Percentiles rank a stretch among this genome's conserved stretches.
Evolutionary conservation across 2,329 filamentous ascomycete species (phyloP).

Genomic region (Pseudopyrenochaeta lycopersici): DNA sequence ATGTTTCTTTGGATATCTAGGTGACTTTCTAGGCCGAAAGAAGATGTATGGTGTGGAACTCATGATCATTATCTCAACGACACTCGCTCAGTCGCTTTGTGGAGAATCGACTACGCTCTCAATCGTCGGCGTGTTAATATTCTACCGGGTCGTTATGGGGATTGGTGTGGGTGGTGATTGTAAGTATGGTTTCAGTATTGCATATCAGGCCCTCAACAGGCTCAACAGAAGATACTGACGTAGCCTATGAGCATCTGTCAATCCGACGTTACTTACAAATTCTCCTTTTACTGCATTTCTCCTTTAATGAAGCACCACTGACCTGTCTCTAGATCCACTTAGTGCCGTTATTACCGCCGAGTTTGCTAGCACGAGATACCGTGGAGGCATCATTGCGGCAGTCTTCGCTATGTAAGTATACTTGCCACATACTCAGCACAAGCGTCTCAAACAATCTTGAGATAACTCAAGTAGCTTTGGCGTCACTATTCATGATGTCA

Average conservation of each 20-base stretch:
- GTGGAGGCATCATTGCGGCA: conserved; percentile 86
- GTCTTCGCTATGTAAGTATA: conserved; percentile 77
- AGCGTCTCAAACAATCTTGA: too few relatives aligned
- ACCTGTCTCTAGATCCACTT: conserved; percentile 64
- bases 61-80: conserved; percentile 51
- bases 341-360: conserved; percentile 87
- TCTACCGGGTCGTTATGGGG: conserved; percentile 53
- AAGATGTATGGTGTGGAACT: conserved; percentile 76
- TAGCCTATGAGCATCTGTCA: background rate
- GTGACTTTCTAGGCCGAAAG: conserved; percentile 80
- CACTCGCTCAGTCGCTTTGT: conserved; percentile 50
- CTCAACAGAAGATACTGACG: background rate
- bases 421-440: too few relatives aligned
- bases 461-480: too few relatives aligned
- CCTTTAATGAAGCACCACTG: conserved; percentile 46
- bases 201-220: background rate
- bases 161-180: conserved; percentile 44
- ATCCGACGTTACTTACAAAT: background rate
- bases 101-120: conserved; percentile 46
- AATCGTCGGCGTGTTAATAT: conserved; percentile 50
- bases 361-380: conserved; percentile 85
- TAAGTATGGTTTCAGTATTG: conserved; percentile 7
- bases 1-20: conserved; percentile 72
- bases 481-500: too few relatives aligned
- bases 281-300: background rate